A percentile compares a stretch with the other conserved stretches of the same genome.
Conservation (phyloP, 768 basidiomycete genomes). For the Termitomyces sp. region DNA sequence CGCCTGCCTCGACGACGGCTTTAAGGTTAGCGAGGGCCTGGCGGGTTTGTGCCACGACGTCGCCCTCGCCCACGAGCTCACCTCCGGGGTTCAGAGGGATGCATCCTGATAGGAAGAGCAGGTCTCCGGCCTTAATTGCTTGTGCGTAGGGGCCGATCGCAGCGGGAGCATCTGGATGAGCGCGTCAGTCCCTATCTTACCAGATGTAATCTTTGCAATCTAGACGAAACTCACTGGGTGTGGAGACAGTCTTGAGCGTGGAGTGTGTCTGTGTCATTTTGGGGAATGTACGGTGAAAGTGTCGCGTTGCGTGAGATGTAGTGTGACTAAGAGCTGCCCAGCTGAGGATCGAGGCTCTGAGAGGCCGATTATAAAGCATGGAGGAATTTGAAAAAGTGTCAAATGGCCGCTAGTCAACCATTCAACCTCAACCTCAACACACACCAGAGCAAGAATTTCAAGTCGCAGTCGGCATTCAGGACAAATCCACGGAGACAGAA, state of each 20-base stretch:
- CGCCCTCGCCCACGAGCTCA: constrained; percentile 64
- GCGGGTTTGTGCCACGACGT: constrained; percentile 69
- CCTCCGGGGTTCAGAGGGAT: constrained; percentile 80
- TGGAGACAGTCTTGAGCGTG: constrained; percentile 35
- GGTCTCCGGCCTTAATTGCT: constrained; percentile 76
- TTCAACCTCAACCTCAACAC: not conserved
- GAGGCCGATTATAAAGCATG: constrained; percentile 13
- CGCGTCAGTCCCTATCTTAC: not conserved
- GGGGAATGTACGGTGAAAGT: constrained; percentile 10
- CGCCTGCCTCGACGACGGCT: constrained; percentile 77
- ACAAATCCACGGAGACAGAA: not conserved
- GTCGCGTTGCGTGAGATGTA: not conserved
- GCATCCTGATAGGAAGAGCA: constrained; percentile 88
- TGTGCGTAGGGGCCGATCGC: constrained; percentile 88
- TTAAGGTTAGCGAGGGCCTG: constrained; percentile 86
- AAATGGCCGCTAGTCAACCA: not conserved
- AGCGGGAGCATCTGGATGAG: constrained; percentile 58
- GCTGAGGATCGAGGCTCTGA: constrained; percentile 3
- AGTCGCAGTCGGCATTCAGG: not conserved
- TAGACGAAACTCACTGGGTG: constrained; percentile 25
- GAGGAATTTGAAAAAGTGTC: constrained; percentile 5
- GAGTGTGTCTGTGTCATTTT: constrained; percentile 34
- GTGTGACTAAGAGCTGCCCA: constrained; percentile 1
- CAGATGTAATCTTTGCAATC: not conserved
- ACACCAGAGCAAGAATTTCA: constrained; percentile 2